Percentiles rank a stretch among this genome's conserved stretches.
phyloP scores from a whole-genome alignment of 176 grass and related monocot genomes.

The Areca catechu region DNA sequence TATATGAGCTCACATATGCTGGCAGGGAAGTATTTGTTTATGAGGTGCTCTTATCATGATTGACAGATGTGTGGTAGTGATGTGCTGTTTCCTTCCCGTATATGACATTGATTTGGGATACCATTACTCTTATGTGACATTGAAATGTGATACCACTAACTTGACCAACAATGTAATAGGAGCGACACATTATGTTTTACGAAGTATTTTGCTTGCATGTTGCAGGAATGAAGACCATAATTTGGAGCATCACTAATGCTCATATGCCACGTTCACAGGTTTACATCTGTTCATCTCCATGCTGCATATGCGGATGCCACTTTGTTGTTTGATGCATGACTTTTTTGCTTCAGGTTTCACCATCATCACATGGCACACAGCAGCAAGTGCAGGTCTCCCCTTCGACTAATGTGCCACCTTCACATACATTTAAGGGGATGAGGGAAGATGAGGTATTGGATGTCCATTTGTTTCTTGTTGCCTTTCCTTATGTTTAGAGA shows the following conservation, averaged over 20 bases:
- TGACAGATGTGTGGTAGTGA: too few species aligned
- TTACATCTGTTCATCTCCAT: conserved; percentile 2
- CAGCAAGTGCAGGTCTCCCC: conserved; percentile 71
- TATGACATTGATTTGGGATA: too few species aligned
- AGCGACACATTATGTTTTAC: neutral
- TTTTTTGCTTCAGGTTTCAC: conserved; percentile 13
- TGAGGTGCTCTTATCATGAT: too few species aligned
- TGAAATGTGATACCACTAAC: too few species aligned
- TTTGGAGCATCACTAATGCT: conserved; percentile 98
- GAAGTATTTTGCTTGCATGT: conserved; percentile 22
- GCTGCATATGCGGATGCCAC: conserved; percentile 7
- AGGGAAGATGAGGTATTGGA: conserved; percentile 81
- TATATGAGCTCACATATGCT: too few species aligned
- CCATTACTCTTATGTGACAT: too few species aligned
- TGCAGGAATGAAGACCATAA: conserved; percentile 98
- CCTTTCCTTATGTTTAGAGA: conserved; percentile 2
- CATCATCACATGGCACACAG: conserved; percentile 38
- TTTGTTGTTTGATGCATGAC: conserved; percentile 5
- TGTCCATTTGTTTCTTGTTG: conserved; percentile 12
- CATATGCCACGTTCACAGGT: conserved; percentile 89
- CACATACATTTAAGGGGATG: conserved; percentile 69
- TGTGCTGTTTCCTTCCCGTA: too few species aligned
- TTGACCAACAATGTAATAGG: too few species aligned
- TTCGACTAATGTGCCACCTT: conserved; percentile 63
- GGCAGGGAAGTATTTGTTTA: too few species aligned